Percentiles rank a stretch among this genome's conserved stretches.
Evolutionary conservation across 768 basidiomycete genomes (phyloP).

Genomic region (Amanita polypyramis): DNA sequence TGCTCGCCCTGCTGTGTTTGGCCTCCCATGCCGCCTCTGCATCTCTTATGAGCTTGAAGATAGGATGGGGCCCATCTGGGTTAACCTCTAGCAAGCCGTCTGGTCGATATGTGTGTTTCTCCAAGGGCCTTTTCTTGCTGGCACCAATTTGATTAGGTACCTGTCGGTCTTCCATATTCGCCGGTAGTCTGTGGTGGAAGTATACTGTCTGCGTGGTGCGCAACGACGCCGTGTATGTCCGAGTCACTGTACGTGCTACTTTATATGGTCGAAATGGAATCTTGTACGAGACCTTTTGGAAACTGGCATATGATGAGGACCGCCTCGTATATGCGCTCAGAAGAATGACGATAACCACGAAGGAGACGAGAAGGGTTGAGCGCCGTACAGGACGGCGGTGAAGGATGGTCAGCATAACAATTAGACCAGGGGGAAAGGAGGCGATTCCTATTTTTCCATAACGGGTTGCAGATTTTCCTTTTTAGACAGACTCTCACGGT

Average conservation of each 20-base stretch:
- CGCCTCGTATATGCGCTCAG: background rate
- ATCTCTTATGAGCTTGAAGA: slow-evolving; percentile 60
- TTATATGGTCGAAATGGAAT: background rate
- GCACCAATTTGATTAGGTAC: background rate
- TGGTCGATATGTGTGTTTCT: slow-evolving; percentile 22
- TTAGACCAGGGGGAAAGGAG: background rate
- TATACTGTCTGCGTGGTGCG: slow-evolving; percentile 7
- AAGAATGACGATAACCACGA: background rate
- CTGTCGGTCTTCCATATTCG: background rate
- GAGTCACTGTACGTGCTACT: slow-evolving; percentile 9
- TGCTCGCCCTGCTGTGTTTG: slow-evolving; percentile 58
- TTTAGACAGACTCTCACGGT: background rate
- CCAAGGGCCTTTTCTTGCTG: slow-evolving; percentile 10
- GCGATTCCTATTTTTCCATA: background rate
- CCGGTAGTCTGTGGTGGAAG: background rate
- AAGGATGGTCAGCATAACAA: background rate
- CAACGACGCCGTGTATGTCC: slow-evolving; percentile 8
- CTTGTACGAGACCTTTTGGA: background rate
- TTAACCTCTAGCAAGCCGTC: slow-evolving; percentile 34
- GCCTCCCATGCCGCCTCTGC: slow-evolving; percentile 58
- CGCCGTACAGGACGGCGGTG: background rate
- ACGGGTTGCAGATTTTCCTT: background rate
- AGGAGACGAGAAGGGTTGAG: background rate
- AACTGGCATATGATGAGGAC: background rate
- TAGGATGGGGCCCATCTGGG: slow-evolving; percentile 51